Conservation (phyloP, 495 filamentous ascomycete genomes). For the Friedmanniomyces endolithicus region DNA sequence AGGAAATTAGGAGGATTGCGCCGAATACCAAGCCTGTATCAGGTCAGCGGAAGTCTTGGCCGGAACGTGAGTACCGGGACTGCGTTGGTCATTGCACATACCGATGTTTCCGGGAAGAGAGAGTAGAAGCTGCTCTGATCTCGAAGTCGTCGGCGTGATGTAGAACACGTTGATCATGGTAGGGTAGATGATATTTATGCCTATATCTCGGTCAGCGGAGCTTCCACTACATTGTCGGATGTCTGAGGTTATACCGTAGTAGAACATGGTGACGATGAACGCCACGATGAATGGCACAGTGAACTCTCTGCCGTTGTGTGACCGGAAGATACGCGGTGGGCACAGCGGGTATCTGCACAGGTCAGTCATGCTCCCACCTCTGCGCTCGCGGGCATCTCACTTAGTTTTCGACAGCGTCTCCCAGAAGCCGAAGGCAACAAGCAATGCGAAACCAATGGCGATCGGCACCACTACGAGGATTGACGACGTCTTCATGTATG, state of each 20-base stretch:
- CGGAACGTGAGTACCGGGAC: too few relatives aligned
- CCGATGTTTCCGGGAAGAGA: constrained; percentile 25
- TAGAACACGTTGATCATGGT: constrained; percentile 24
- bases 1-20: constrained; percentile 23
- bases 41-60: too few relatives aligned
- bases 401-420: constrained; percentile 15
- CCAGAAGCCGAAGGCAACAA: constrained; percentile 22
- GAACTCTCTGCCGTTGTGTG: constrained; percentile 20
- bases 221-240: neutral
- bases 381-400: neutral
- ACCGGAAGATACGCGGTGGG: constrained; percentile 21
- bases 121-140: constrained; percentile 22
- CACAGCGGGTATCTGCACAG: constrained; percentile 20
- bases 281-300: constrained; percentile 21
- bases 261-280: constrained; percentile 26
- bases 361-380: neutral
- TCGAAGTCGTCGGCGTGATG: constrained; percentile 18
- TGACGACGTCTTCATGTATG: constrained; percentile 8
- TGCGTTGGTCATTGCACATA: too few relatives aligned
- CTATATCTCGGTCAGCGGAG: neutral
- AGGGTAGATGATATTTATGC: constrained; percentile 24
- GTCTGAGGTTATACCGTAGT: constrained; percentile 4
- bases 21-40: constrained; percentile 21
- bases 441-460: constrained; percentile 8
- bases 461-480: constrained; percentile 11